These are phyloP conservation scores for Boletus albobrunnescens DNA, from an alignment of 1,284 basidiomycete species.

Conservation along the genomic window DNA sequence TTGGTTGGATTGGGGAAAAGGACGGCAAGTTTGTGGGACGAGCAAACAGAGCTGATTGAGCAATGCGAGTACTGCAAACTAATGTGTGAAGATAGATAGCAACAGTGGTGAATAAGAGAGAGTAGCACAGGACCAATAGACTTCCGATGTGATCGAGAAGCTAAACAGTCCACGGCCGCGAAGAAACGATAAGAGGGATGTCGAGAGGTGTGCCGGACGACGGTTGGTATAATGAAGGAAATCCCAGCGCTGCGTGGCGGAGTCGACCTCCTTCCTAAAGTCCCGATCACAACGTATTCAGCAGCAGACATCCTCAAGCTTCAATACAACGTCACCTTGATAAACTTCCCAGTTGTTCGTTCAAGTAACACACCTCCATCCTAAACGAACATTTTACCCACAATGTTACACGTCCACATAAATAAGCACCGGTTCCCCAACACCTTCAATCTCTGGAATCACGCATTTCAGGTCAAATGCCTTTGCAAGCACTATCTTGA, in stretches of 20 bases:
- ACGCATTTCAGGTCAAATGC: conserved; percentile 92
- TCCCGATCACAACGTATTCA: conserved; percentile 15
- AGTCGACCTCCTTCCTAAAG: conserved; percentile 23
- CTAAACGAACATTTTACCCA: conserved; percentile 29
- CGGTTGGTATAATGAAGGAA: conserved; percentile 32
- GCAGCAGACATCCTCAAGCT: conserved; percentile 15
- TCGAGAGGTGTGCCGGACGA: conserved; percentile 13
- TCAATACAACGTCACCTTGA: conserved; percentile 31
- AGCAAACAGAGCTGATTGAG: conserved; percentile 21
- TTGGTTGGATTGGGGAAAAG: conserved; percentile 13
- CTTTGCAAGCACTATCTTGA: conserved; percentile 92
- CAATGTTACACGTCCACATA: conserved; percentile 79
- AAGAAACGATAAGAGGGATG: conserved; percentile 15
- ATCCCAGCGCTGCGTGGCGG: conserved; percentile 25
- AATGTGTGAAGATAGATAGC: conserved; percentile 25
- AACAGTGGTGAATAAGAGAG: conserved; percentile 19
- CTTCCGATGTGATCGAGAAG: conserved; percentile 21
- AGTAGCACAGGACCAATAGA: conserved; percentile 15
- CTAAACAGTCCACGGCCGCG: conserved; percentile 15
- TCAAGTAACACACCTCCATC: conserved; percentile 16
- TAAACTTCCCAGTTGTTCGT: conserved; percentile 10
- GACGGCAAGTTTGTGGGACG: conserved; percentile 15
- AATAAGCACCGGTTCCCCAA: conserved; percentile 88
- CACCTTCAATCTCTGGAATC: conserved; percentile 93
- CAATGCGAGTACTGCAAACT: conserved; percentile 26